Evolutionary conservation across 2,329 filamentous ascomycete species (phyloP).

Genomic region (Diaporthe velutina): DNA sequence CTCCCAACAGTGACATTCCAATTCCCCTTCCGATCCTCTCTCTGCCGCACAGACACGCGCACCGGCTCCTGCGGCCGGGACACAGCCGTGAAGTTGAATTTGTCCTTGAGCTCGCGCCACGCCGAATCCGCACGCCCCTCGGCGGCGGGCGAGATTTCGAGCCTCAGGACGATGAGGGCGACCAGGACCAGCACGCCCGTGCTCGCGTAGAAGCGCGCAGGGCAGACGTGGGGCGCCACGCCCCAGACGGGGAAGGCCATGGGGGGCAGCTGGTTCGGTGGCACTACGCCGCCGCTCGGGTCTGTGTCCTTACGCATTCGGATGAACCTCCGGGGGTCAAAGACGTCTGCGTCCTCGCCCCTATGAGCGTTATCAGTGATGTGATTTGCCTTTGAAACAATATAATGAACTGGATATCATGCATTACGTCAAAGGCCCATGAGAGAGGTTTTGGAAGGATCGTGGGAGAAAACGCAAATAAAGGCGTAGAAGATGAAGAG

Average conservation of each 20-base stretch:
- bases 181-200: constrained; percentile 45
- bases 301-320: constrained; percentile 14
- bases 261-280: constrained; percentile 31
- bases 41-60: background rate
- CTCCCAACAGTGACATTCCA: constrained; percentile 6
- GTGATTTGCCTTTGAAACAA: no score
- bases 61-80: background rate
- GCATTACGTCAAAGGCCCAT: no score
- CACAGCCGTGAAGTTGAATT: constrained; percentile 3
- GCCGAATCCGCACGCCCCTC: background rate
- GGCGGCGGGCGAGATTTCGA: constrained; percentile 41
- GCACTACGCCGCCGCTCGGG: background rate
- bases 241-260: constrained; percentile 41
- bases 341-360: constrained; percentile 45
- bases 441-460: no score
- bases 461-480: no score
- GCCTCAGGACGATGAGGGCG: constrained; percentile 43
- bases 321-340: constrained; percentile 44
- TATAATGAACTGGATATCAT: no score
- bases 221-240: constrained; percentile 44
- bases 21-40: background rate
- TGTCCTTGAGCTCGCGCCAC: background rate
- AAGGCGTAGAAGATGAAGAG: background rate
- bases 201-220: constrained; percentile 47
- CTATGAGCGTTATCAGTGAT: constrained; percentile 42